These are phyloP conservation scores for Verticillium dahliae DNA, from an alignment of 2,329 filamentous ascomycete genomes.

Conservation along the genomic window DNA sequence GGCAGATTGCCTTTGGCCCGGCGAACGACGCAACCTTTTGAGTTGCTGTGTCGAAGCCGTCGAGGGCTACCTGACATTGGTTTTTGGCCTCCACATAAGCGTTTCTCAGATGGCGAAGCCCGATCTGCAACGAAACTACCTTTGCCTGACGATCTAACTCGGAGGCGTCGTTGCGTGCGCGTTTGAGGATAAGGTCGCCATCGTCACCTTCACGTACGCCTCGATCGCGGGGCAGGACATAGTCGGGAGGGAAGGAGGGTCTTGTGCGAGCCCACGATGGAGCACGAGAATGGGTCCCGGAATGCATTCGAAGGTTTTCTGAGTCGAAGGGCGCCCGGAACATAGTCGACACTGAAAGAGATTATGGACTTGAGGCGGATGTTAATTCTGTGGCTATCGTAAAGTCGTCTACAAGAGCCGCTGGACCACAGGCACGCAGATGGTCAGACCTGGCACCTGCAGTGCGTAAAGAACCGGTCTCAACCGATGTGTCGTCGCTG, in stretches of 20 bases:
- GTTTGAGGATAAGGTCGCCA: background rate
- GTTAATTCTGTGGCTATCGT: background rate
- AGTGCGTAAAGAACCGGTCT: background rate
- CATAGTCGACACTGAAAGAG: background rate
- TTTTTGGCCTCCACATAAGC: slow-evolving; percentile 16
- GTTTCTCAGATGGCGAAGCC: slow-evolving; percentile 14
- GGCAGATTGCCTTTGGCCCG: slow-evolving; percentile 12
- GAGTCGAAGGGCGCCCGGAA: background rate
- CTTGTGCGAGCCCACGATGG: background rate
- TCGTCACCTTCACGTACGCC: too few relatives aligned
- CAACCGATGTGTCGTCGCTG: background rate
- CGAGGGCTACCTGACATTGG: slow-evolving; percentile 15
- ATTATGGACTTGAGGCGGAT: background rate
- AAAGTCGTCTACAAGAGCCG: background rate
- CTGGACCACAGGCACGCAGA: background rate
- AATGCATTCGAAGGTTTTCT: background rate
- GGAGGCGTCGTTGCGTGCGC: background rate
- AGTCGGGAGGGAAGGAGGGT: background rate
- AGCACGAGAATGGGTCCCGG: background rate
- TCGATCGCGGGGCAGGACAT: background rate
- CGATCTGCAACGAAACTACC: background rate
- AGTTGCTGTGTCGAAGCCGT: slow-evolving; percentile 17
- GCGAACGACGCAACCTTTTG: slow-evolving; percentile 15
- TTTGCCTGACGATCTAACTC: too few relatives aligned
- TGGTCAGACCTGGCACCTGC: background rate